Conservation (phyloP, 371 early-diverging fungal species). For the Syncephalastrum sp. region DNA sequence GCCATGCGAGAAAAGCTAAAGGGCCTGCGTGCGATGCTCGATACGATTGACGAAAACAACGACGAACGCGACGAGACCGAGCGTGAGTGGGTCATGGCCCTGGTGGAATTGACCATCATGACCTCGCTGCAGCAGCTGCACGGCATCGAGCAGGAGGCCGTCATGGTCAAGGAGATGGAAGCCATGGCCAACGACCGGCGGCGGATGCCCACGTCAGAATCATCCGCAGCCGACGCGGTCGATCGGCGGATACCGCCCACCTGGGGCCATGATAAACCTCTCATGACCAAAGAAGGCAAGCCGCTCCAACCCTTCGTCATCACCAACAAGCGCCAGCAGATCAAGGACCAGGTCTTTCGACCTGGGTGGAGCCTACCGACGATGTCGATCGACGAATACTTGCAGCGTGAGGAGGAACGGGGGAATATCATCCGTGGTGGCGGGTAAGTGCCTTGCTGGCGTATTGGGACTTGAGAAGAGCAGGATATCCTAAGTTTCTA, state of each 20-base stretch:
- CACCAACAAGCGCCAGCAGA: slow-evolving; percentile 70
- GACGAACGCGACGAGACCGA: slow-evolving; percentile 64
- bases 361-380: slow-evolving; percentile 91
- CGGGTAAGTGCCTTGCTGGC: slow-evolving; percentile 47
- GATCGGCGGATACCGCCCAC: slow-evolving; percentile 31
- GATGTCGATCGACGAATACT: slow-evolving; percentile 95
- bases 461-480: too few species aligned
- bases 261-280: slow-evolving; percentile 47
- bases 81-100: slow-evolving; percentile 62
- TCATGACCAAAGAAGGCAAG: slow-evolving; percentile 63
- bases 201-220: slow-evolving; percentile 11
- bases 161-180: slow-evolving; percentile 69
- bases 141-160: slow-evolving; percentile 70
- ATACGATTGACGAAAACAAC: slow-evolving; percentile 37
- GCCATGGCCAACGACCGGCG: slow-evolving; percentile 29
- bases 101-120: slow-evolving; percentile 61
- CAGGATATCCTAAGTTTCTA: too few species aligned
- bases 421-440: slow-evolving; percentile 86
- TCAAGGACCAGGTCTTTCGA: slow-evolving; percentile 82
- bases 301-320: slow-evolving; percentile 90
- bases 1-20: slow-evolving; percentile 57
- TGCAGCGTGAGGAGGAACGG: slow-evolving; percentile 81
- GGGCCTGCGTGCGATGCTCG: slow-evolving; percentile 33
- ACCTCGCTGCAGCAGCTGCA: slow-evolving; percentile 63
- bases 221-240: background rate